Conservation (phyloP, 2,329 filamentous ascomycete species). For the Fusarium torreyae region DNA sequence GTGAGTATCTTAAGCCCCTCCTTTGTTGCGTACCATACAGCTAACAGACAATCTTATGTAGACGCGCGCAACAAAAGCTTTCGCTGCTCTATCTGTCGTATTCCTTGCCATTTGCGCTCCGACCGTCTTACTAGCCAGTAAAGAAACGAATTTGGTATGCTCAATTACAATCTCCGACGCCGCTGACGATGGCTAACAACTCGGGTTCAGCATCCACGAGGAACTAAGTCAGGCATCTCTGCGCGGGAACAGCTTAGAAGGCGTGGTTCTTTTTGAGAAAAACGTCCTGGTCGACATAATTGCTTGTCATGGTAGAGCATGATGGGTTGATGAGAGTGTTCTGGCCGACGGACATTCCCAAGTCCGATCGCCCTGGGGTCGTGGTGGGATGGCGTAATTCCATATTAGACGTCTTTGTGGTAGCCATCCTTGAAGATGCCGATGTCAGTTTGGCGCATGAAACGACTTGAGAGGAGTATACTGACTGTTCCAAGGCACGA, state of each 20-base stretch:
- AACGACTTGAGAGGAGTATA: not conserved
- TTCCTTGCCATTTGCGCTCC: constrained; percentile 90
- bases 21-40: not conserved
- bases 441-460: constrained; percentile 72
- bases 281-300: constrained; percentile 47
- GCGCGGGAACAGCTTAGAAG: constrained; percentile 95
- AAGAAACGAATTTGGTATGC: constrained; percentile 84
- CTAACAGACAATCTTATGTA: constrained; percentile 55
- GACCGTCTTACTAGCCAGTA: constrained; percentile 83
- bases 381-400: constrained; percentile 98
- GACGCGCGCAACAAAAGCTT: constrained; percentile 89
- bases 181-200: constrained; percentile 41
- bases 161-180: constrained; percentile 31
- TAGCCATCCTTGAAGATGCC: constrained; percentile 90
- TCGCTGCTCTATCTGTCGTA: constrained; percentile 83
- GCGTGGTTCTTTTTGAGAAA: constrained; percentile 88
- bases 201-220: constrained; percentile 80
- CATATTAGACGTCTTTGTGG: constrained; percentile 88
- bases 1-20: constrained; percentile 66
- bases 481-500: constrained; percentile 68
- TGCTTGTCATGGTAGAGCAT: constrained; percentile 76
- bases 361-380: constrained; percentile 82
- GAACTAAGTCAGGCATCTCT: constrained; percentile 84
- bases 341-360: constrained; percentile 90
- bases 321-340: constrained; percentile 98